Conservation (phyloP, 106 monocot genomes). For the Cymbidium sinense region DNA sequence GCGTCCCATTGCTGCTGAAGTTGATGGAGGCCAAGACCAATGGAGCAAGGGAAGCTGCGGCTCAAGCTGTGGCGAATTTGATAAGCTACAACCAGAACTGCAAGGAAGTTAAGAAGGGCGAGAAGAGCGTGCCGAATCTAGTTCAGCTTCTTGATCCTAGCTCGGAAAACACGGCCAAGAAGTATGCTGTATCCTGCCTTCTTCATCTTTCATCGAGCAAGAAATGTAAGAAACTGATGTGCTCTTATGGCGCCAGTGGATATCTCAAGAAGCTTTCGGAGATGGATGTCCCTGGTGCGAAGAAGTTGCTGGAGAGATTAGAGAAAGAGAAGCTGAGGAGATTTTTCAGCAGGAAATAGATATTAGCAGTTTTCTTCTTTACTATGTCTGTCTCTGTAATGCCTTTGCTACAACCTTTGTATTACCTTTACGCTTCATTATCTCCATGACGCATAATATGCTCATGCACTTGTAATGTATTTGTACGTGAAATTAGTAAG, state of each 20-base stretch:
- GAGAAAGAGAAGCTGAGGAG: conserved; percentile 52
- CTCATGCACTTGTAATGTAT: no score
- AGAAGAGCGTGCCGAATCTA: conserved; percentile 62
- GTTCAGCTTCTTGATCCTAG: conserved; percentile 73
- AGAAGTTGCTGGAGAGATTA: conserved; percentile 66
- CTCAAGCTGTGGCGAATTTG: conserved; percentile 51
- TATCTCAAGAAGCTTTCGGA: conserved; percentile 85
- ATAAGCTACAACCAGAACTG: conserved; percentile 49
- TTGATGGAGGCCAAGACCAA: conserved; percentile 57
- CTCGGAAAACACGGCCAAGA: conserved; percentile 56
- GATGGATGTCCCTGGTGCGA: conserved; percentile 65
- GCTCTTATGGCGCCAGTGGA: conserved; percentile 68
- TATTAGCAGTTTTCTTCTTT: background rate
- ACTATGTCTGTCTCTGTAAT: background rate
- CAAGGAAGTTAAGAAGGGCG: conserved; percentile 58
- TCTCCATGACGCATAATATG: background rate
- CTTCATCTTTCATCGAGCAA: conserved; percentile 46
- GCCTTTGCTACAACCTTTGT: background rate
- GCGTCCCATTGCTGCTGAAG: conserved; percentile 34
- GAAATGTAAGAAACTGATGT: conserved; percentile 66
- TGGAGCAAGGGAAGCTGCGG: conserved; percentile 51
- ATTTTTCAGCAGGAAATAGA: conserved; percentile 58
- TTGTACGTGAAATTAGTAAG: no score
- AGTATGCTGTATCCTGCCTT: conserved; percentile 68
- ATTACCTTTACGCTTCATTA: background rate